phyloP scores from a whole-genome alignment of 2,329 filamentous ascomycete genomes.

The Colletotrichum horii region DNA sequence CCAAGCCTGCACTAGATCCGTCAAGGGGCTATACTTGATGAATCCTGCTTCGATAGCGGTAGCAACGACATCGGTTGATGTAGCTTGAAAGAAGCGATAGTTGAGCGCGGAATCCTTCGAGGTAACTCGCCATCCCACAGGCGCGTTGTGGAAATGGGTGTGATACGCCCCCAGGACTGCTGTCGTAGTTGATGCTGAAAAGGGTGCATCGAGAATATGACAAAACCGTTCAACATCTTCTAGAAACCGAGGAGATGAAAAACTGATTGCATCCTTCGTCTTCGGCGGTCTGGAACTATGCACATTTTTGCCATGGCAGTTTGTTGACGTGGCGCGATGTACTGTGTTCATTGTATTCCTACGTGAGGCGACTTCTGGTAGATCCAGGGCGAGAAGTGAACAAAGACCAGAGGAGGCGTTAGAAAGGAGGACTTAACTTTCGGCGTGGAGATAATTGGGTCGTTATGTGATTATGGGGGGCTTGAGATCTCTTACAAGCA shows the following conservation, averaged over 20 bases:
- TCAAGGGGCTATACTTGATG: not conserved
- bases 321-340: accelerated
- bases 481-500: not conserved
- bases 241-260: not conserved
- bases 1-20: not conserved
- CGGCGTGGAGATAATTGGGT: not conserved
- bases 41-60: not conserved
- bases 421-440: not conserved
- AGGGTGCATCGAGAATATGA: not conserved
- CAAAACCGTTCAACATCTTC: not conserved
- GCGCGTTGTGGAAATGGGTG: not conserved
- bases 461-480: not conserved
- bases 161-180: not conserved
- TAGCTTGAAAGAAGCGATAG: not conserved
- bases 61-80: not conserved
- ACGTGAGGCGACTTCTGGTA: not conserved
- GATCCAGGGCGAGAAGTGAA: not conserved
- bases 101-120: not conserved
- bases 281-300: no score
- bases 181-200: not conserved
- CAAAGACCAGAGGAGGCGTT: not conserved
- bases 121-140: not conserved
- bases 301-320: not conserved
- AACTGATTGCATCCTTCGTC: not conserved
- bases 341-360: not conserved